Conservation (phyloP, 1,284 basidiomycete genomes). For the Pyrrhoderma lamaoense region DNA sequence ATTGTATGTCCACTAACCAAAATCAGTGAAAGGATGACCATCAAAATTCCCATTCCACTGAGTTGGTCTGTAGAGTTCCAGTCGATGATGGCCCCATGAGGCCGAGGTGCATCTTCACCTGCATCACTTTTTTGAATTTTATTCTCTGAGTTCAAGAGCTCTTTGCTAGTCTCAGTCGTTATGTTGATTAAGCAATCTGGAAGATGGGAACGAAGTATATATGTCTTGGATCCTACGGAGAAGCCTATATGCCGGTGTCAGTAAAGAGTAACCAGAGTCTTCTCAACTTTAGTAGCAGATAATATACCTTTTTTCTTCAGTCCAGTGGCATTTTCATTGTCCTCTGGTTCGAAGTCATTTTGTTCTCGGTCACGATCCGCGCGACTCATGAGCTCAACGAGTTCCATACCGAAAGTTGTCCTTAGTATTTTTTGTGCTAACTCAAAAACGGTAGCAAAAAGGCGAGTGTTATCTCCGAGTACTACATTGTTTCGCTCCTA, state of each 20-base stretch:
- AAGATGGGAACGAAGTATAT: constrained; percentile 64
- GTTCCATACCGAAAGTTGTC: constrained; percentile 64
- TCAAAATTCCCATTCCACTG: constrained; percentile 53
- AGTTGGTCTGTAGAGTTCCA: constrained; percentile 63
- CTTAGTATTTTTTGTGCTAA: constrained; percentile 52
- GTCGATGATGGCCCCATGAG: constrained; percentile 58
- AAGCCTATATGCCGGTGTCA: constrained; percentile 32
- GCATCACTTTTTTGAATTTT: constrained; percentile 29
- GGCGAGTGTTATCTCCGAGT: constrained; percentile 46
- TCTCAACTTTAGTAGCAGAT: not conserved
- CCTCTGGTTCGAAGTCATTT: constrained; percentile 25
- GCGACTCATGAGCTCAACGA: constrained; percentile 64
- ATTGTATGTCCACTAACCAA: constrained; percentile 62
- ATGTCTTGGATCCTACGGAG: constrained; percentile 57
- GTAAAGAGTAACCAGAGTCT: not conserved
- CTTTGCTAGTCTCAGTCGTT: constrained; percentile 46
- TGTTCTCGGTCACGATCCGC: constrained; percentile 45
- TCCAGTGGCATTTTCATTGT: constrained; percentile 44
- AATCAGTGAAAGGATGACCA: constrained; percentile 64
- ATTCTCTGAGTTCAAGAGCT: constrained; percentile 42
- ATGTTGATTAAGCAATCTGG: constrained; percentile 49
- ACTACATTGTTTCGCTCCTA: constrained; percentile 33
- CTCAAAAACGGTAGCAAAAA: constrained; percentile 51
- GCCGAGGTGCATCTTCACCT: constrained; percentile 31
- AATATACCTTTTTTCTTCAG: constrained; percentile 46